Conservation (phyloP, 2,329 filamentous ascomycete species). For the Pestalotiopsis fici region DNA sequence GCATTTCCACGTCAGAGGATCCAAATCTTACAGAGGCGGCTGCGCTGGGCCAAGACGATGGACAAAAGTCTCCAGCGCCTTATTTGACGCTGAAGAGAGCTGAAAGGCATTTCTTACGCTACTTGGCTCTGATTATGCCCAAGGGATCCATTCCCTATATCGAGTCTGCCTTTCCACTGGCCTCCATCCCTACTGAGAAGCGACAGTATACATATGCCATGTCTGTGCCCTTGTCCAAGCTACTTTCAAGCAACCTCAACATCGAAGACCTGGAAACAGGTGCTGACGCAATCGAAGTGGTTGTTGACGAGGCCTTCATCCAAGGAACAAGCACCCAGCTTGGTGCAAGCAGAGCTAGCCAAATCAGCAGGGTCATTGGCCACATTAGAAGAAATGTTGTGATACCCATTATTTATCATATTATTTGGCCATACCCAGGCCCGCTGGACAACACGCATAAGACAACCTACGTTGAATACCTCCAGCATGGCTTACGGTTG, state of each 20-base stretch:
- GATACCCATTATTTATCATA: slow-evolving; percentile 57
- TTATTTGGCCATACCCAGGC: slow-evolving; percentile 35
- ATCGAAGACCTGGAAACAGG: slow-evolving; percentile 68
- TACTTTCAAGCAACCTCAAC: slow-evolving; percentile 55
- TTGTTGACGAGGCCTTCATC: slow-evolving; percentile 43
- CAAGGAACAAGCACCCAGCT: slow-evolving; percentile 10
- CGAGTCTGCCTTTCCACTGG: slow-evolving; percentile 66
- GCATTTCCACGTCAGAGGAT: slow-evolving; percentile 28
- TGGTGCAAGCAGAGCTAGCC: slow-evolving; percentile 37
- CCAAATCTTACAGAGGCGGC: slow-evolving; percentile 17
- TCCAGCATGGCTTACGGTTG: slow-evolving; percentile 61
- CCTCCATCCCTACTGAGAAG: slow-evolving; percentile 59
- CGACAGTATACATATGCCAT: slow-evolving; percentile 69
- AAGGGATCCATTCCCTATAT: slow-evolving; percentile 56
- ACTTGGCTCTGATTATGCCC: slow-evolving; percentile 62
- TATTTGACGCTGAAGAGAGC: slow-evolving; percentile 69
- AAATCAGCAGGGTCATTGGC: slow-evolving; percentile 60
- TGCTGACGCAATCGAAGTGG: slow-evolving; percentile 66
- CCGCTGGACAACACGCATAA: slow-evolving; percentile 22
- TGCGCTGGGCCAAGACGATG: slow-evolving; percentile 28
- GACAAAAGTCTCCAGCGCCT: slow-evolving; percentile 48
- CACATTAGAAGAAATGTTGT: slow-evolving; percentile 65
- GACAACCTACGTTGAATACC: slow-evolving; percentile 52
- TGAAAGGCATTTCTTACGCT: slow-evolving; percentile 70
- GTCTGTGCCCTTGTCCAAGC: slow-evolving; percentile 58